Base-by-base conservation (phyloP, 257 asterid species). In the Solanum clarkiae region DNA sequence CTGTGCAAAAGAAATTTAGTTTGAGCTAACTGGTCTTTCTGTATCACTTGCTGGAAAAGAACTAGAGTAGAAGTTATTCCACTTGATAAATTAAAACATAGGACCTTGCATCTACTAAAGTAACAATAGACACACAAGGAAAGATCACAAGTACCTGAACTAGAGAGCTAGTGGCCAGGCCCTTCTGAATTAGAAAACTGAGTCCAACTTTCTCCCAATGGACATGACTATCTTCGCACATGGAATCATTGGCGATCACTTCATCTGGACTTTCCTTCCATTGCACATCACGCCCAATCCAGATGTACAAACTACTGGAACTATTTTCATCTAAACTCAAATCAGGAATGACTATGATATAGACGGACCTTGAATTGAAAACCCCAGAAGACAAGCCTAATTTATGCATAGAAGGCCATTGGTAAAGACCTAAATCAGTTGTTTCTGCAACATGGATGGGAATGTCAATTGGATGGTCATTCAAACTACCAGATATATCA, bases 391-490 rank as follows among this genome's bases (percentile, higher is more conserved):
- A 66, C 86, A 82, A 86, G 70, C 88, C 88, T 71, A 88, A 29
- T 86, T 88, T 86, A 75, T 59, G 80, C 90, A 88, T 85, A 14
- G 91, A 90, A 84, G 93, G 93, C 90, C 97, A 90, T 79, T 86
- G 87, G 83, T 91, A 88, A 70, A 92, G 66, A 65, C 85, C 88
- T 57, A 87, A 42, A 84, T 84, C 85, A 91, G 86, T 70, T 56
- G 84, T 49, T 63, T 69, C 89, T 29, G 85, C 85, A 40, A 80
- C 66, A 8, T 6, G 66, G 29, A 20, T 59, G 66, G 66, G 66
- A 59, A 20, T 59, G 29, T 5, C 29, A 59, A 74, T 53, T 18
- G 82, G 20, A 59, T 60, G 81, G 86, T 20, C 59, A 77, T 84
- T 81, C 86, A 83, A 86, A 16, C 62, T 55, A 8, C 70, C 92